Percentiles rank a stretch among this genome's conserved stretches.
Evolutionary conservation across 164 flowering plant species (phyloP).

Genomic region (Berberis vulgaris): DNA sequence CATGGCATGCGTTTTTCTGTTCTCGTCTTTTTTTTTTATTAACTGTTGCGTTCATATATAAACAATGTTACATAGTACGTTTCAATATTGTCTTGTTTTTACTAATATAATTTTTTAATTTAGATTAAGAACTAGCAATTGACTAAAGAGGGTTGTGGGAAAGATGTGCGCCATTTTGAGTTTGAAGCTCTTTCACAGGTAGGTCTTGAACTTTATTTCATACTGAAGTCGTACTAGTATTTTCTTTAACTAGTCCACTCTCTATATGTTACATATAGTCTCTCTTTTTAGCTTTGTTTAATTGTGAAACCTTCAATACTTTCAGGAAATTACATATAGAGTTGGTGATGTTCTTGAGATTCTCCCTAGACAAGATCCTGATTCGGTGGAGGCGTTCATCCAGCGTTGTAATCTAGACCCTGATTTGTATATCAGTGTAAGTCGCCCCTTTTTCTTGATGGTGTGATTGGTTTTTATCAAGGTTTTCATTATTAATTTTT

Average conservation of each 20-base stretch:
- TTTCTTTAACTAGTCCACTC: too few relatives aligned
- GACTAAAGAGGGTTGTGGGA: constrained; percentile 42
- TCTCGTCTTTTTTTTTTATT: too few relatives aligned
- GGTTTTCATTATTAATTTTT: too few relatives aligned
- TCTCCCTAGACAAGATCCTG: constrained; percentile 72
- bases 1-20: too few relatives aligned
- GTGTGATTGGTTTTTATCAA: too few relatives aligned
- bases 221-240: too few relatives aligned
- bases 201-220: constrained; percentile 24
- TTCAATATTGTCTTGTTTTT: too few relatives aligned
- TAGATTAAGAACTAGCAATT: constrained; percentile 50
- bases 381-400: constrained; percentile 69
- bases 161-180: constrained; percentile 87
- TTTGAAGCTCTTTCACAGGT: constrained; percentile 73
- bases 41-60: too few relatives aligned
- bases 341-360: constrained; percentile 88
- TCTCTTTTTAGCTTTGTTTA: too few relatives aligned
- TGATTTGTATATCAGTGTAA: constrained; percentile 61
- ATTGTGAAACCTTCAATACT: constrained; percentile 1
- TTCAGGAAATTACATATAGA: constrained; percentile 58
- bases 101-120: not conserved
- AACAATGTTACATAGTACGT: too few relatives aligned
- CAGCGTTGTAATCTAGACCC: constrained; percentile 72
- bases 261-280: too few relatives aligned
- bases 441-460: constrained; percentile 16